Percentiles rank a stretch among this genome's conserved stretches.
phyloP scores from a whole-genome alignment of 169 alveolate species.

The Plasmodium chabaudi region DNA sequence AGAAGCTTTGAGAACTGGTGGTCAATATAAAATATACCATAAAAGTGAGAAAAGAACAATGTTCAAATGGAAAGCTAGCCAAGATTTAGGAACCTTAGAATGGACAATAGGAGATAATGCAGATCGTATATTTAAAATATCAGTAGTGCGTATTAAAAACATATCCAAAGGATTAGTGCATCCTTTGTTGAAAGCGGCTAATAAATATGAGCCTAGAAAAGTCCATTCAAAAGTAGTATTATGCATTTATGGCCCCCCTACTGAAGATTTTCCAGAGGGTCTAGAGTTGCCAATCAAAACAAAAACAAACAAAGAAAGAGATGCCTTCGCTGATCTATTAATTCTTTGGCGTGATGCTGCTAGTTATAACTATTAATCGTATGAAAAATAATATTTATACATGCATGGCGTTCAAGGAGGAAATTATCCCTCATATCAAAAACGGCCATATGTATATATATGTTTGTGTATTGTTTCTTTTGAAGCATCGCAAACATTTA shows the following conservation, averaged over 20 bases:
- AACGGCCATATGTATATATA: too few relatives aligned
- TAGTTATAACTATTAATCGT: slow-evolving; percentile 86
- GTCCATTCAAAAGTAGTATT: slow-evolving; percentile 87
- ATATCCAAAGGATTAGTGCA: slow-evolving; percentile 91
- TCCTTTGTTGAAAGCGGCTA: slow-evolving; percentile 88
- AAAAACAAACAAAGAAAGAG: slow-evolving; percentile 91
- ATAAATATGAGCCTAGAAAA: slow-evolving; percentile 90
- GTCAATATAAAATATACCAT: slow-evolving; percentile 80
- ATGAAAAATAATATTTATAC: too few relatives aligned
- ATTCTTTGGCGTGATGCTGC: slow-evolving; percentile 95
- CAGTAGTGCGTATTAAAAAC: slow-evolving; percentile 90
- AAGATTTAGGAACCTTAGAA: slow-evolving; percentile 89
- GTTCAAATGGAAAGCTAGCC: slow-evolving; percentile 88
- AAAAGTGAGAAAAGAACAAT: slow-evolving; percentile 82
- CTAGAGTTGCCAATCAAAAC: slow-evolving; percentile 89
- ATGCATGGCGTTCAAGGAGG: too few relatives aligned
- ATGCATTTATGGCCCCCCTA: slow-evolving; percentile 91
- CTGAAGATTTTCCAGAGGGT: slow-evolving; percentile 94
- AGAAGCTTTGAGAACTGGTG: slow-evolving; percentile 91
- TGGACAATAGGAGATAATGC: slow-evolving; percentile 90
- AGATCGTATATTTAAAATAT: slow-evolving; percentile 87
- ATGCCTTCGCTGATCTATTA: slow-evolving; percentile 88
- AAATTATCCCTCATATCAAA: too few relatives aligned
- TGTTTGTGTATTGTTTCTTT: too few relatives aligned
- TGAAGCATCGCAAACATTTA: too few relatives aligned